Percentiles rank a stretch among this genome's conserved stretches.
phyloP scores from a whole-genome alignment of 306 rosid genomes.

The Vicia faba region DNA sequence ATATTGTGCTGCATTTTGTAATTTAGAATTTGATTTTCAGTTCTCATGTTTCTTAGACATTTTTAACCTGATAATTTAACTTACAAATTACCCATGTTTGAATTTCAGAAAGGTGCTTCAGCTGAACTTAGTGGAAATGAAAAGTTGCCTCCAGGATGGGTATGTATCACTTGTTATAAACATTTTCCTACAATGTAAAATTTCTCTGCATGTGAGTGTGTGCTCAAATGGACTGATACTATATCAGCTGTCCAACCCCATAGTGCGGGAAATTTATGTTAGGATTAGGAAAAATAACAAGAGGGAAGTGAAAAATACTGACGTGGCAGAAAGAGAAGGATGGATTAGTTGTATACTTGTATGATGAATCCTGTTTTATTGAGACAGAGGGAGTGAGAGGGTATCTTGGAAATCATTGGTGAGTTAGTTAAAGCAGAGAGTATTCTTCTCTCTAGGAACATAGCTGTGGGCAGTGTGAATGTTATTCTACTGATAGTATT shows the following conservation, averaged over 20 bases:
- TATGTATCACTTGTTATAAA: constrained; percentile 46
- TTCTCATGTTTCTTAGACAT: constrained; percentile 23
- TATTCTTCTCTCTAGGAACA: neutral
- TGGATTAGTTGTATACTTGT: neutral
- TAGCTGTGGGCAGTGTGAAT: neutral
- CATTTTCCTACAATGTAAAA: constrained; percentile 16
- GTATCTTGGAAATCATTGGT: neutral
- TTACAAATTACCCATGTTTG: constrained; percentile 31
- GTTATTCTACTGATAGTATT: neutral
- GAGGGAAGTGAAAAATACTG: neutral
- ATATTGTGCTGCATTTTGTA: constrained; percentile 2
- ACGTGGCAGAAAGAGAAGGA: neutral
- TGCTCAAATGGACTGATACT: neutral
- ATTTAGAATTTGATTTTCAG: constrained; percentile 27
- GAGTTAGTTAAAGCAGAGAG: neutral
- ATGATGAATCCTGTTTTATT: neutral
- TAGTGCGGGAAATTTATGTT: neutral
- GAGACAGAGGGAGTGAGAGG: neutral
- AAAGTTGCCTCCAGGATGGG: constrained; percentile 80
- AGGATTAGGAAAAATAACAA: neutral
- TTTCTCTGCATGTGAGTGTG: constrained; percentile 3
- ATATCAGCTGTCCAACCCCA: neutral
- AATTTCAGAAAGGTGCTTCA: constrained; percentile 63
- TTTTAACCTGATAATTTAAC: constrained; percentile 30
- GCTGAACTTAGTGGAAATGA: constrained; percentile 47